Conservation (phyloP, 345 rosid species). For the Fremontodendron californicum region DNA sequence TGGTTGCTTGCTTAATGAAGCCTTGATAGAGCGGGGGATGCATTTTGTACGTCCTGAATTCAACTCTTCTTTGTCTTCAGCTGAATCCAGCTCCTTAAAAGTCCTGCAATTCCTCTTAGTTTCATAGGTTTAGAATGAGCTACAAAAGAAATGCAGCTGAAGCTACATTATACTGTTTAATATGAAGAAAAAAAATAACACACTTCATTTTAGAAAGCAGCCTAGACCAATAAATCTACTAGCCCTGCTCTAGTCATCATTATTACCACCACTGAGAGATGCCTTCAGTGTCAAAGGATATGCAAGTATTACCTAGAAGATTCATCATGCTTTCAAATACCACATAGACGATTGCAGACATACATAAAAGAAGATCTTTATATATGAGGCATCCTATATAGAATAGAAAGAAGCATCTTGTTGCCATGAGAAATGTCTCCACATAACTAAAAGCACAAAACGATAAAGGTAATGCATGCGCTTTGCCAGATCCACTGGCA, state of each 20-base stretch:
- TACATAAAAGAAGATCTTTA: background rate
- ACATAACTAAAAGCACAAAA: background rate
- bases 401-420: background rate
- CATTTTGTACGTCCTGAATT: conserved; percentile 50
- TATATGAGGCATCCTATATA: background rate
- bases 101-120: conserved; percentile 42
- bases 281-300: background rate
- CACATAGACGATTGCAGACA: background rate
- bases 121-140: background rate
- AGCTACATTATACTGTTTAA: background rate
- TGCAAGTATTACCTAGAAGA: background rate
- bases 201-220: background rate
- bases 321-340: background rate
- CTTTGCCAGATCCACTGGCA: background rate
- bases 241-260: background rate
- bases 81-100: conserved; percentile 41
- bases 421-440: background rate
- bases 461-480: background rate
- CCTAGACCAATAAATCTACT: background rate
- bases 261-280: background rate
- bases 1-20: conserved; percentile 55
- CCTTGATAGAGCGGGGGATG: conserved; percentile 55
- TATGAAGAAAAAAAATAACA: too few species aligned
- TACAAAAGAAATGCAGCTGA: background rate
- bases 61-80: conserved; percentile 44